These are phyloP conservation scores for Periconia sp. DNA, from an alignment of 2,329 filamentous ascomycete species.

Conservation along the genomic window DNA sequence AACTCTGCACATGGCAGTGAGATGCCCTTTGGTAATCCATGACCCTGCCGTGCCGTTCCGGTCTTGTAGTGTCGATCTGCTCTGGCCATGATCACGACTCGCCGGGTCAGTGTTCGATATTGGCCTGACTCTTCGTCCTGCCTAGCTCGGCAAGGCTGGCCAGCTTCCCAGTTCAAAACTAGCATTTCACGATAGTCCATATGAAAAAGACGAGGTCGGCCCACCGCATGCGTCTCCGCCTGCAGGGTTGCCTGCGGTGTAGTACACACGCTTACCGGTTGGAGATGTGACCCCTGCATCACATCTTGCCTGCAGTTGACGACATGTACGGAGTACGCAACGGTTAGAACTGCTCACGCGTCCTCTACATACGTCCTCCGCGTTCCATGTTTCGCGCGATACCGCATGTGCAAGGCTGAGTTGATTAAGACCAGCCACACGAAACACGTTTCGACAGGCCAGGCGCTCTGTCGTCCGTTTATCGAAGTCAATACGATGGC, in stretches of 20 bases:
- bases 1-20: not conserved
- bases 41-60: not conserved
- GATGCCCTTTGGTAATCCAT: slow-evolving; percentile 3
- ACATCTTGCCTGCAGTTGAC: too few relatives aligned
- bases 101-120: slow-evolving; percentile 8
- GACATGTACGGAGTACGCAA: too few relatives aligned
- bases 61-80: not conserved
- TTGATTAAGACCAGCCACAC: too few relatives aligned
- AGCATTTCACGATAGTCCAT: slow-evolving; percentile 7
- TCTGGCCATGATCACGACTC: slow-evolving; percentile 8
- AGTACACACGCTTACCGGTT: slow-evolving; percentile 8
- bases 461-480: too few relatives aligned
- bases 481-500: too few relatives aligned
- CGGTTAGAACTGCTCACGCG: too few relatives aligned
- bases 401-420: too few relatives aligned
- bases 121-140: not conserved
- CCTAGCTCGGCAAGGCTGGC: slow-evolving; percentile 6
- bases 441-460: too few relatives aligned
- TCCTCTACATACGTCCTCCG: too few relatives aligned
- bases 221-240: slow-evolving; percentile 1
- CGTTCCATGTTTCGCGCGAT: too few relatives aligned
- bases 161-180: not conserved
- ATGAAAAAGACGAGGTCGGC: slow-evolving; percentile 6
- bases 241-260: slow-evolving; percentile 5
- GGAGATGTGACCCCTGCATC: slow-evolving; percentile 13